These are phyloP conservation scores for Diaporthe vexans DNA, from an alignment of 2,329 filamentous ascomycete genomes.

Conservation along the genomic window DNA sequence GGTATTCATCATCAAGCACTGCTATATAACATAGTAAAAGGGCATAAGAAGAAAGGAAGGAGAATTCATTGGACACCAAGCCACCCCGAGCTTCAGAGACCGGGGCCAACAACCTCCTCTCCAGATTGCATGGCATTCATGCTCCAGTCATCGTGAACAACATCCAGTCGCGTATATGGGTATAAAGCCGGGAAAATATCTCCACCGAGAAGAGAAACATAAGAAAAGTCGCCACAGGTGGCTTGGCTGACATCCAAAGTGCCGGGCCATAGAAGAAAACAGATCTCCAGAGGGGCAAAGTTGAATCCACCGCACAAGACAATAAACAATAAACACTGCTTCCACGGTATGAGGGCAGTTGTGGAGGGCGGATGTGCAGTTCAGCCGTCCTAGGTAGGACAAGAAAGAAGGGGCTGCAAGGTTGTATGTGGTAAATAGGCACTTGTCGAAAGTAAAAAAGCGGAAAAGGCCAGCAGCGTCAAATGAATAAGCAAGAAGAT, in stretches of 20 bases:
- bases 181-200: conserved; percentile 34
- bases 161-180: conserved; percentile 32
- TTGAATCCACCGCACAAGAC: conserved; percentile 37
- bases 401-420: conserved; percentile 19
- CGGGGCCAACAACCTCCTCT: neutral
- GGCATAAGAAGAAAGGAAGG: neutral
- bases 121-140: conserved; percentile 7
- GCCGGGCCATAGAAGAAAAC: neutral
- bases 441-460: conserved; percentile 30
- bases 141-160: conserved; percentile 34
- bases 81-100: neutral
- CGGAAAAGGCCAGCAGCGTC: conserved; percentile 33
- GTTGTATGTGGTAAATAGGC: conserved; percentile 35
- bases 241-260: conserved; percentile 24
- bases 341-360: conserved; percentile 16
- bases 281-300: neutral
- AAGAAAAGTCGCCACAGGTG: conserved; percentile 18
- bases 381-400: neutral
- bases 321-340: conserved; percentile 41
- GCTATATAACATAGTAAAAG: conserved; percentile 14
- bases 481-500: conserved; percentile 36
- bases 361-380: conserved; percentile 36
- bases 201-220: conserved; percentile 23
- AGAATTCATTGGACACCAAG: neutral
- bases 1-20: conserved; percentile 20